Evolutionary conservation across 768 basidiomycete genomes (phyloP), one percentile per base, ranked within the genome.

Genomic region (Baorangia bicolor): DNA sequence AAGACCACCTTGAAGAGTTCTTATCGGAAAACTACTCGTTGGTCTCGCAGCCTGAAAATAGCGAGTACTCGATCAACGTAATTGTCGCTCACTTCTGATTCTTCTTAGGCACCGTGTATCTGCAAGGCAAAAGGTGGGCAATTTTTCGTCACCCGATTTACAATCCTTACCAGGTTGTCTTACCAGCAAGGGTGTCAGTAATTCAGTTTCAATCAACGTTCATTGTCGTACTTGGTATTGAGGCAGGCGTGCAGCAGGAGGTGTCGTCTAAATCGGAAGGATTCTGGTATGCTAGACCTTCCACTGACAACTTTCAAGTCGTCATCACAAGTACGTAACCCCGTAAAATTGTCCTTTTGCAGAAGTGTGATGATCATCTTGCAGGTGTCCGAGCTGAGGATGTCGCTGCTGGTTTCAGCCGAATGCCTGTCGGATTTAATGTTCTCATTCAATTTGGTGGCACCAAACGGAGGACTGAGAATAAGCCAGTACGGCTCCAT

Each of bases 381-480:
- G 11, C 18, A 61, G 63, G 33, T 8, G 47, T 64, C 33, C 63
- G 42, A 2, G 55, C 43, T n/a, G 53, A 50, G 5, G 27, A 55
- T 46, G n/a, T 64, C 14, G 3, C 20, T 10, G 23, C 21, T 23
- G 55, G 55, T 49, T 35, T 57, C 12, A 23, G 14, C 2, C 49
- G 44, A 2, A 48, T 57, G 8, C 63, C 62, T 5, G 27, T 49
- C 5, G 63, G n/a, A 6, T 55, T 64, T 20, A 56, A 49, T 38
- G 42, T 61, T 12, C 34, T 20, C 0, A 28, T 55, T 3, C 16
- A 51, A 3, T 37, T 23, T 12, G 12, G 21, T 16, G 28, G 35
- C 0, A 25, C 2, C 3, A 25, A 20, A 31, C 12, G 28, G 5
- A 13, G 25, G 21, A 55, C 49, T 16, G 2, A 37, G 4, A 43